phyloP scores from a whole-genome alignment of 495 filamentous ascomycete genomes.

The Xylaria palmicola region DNA sequence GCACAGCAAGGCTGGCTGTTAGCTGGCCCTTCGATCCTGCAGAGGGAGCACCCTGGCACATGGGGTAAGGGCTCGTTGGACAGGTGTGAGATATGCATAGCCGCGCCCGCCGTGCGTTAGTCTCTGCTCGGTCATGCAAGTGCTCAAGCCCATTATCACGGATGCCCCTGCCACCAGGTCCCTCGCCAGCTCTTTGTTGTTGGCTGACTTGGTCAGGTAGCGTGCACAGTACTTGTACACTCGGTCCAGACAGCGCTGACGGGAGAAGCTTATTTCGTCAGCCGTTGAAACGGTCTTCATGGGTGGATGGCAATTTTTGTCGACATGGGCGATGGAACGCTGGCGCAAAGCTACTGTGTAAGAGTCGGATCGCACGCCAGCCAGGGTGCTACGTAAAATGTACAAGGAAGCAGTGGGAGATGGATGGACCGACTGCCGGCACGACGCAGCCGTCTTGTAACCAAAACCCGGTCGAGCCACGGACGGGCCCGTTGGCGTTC shows the following conservation, averaged over 20 bases:
- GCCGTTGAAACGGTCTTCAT: slow-evolving; percentile 15
- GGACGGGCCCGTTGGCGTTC: not conserved
- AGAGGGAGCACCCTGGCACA: slow-evolving; percentile 19
- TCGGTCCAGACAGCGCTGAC: slow-evolving; percentile 14
- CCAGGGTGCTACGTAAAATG: not conserved
- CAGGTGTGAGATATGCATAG: slow-evolving; percentile 40
- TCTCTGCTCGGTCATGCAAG: slow-evolving; percentile 37
- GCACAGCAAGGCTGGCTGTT: slow-evolving; percentile 13
- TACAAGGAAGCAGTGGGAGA: not conserved
- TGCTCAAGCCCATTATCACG: slow-evolving; percentile 31
- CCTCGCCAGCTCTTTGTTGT: not conserved
- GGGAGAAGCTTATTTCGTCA: slow-evolving; percentile 19
- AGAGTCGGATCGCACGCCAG: not conserved
- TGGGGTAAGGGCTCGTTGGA: slow-evolving; percentile 35
- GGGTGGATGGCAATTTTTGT: not conserved
- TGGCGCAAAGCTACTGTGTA: not conserved
- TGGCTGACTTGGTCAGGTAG: not conserved
- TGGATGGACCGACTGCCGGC: too few relatives aligned
- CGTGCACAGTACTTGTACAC: slow-evolving; percentile 2
- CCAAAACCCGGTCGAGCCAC: slow-evolving; percentile 6
- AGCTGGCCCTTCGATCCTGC: slow-evolving; percentile 23
- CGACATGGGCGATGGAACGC: not conserved
- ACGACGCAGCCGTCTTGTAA: not conserved
- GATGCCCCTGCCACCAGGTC: slow-evolving; percentile 28
- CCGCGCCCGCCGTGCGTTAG: slow-evolving; percentile 42